Evolutionary conservation across 306 rosid genomes (phyloP), one percentile per base, ranked within the genome.

Genomic region (Adenanthera pavonina): DNA sequence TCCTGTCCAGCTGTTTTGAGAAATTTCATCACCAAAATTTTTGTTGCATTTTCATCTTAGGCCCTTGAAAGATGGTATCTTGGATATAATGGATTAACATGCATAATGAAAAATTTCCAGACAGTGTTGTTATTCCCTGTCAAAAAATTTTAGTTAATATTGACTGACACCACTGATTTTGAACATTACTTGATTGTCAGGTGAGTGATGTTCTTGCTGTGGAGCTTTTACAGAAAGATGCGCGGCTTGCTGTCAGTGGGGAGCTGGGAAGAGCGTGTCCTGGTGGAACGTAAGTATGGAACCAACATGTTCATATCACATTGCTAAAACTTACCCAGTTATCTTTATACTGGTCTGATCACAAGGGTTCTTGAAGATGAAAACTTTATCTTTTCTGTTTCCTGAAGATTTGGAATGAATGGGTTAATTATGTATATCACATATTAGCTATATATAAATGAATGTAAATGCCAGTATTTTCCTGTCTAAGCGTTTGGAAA

Each of bases 191-290:
- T 89, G 80, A 75, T 71, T 86, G 68, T 76, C 85, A 95, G 98
- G 97, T 97, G 77, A 95, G 97, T 82, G 98, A 95, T 76, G 97
- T 92, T 76, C 98, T 95, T 75, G 97, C 98, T 10, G 97, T 95
- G 38, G 98, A 95, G 92, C 97, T 95, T 86, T 81, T 95, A 74
- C 98, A 92, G 89, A 95, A 95, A 83, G 97, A 95, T 85, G 95
- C 98, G 64, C 89, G 95, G 68, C 97, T 92, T 69, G 85, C 97
- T 77, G 94, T 92, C 69, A 85, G 83, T 72, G 98, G 98, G 79
- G 95, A 91, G 84, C 71, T 79, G 43, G 98, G 97, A 87, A 89
- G 90, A 86, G 86, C 95, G 33, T 89, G 98, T 87, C 89, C 94
- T 69, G 97, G 92, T 69, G 97, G 97, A 88, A 91, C 92, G 98